phyloP scores from a whole-genome alignment of 2,329 filamentous ascomycete genomes.

The Colletotrichum camelliae region DNA sequence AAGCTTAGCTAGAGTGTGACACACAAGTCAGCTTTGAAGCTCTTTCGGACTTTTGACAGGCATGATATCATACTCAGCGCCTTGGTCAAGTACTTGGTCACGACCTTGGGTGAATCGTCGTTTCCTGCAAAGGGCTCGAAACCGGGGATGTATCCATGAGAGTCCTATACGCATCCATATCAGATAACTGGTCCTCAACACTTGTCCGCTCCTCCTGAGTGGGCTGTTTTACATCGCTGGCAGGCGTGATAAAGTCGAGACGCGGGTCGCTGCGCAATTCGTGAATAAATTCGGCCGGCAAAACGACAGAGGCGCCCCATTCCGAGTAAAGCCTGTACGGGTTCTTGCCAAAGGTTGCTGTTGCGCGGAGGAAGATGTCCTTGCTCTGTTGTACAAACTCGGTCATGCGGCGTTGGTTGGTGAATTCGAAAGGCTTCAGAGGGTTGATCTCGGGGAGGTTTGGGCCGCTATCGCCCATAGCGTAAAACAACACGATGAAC shows the following conservation, averaged over 20 bases:
- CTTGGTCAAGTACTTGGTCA: constrained; percentile 3
- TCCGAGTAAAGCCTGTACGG: neutral
- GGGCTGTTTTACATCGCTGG: neutral
- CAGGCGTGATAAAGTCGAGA: neutral
- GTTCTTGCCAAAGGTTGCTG: neutral
- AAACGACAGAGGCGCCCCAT: neutral
- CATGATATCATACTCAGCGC: neutral
- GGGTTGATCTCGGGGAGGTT: neutral
- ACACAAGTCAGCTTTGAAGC: neutral
- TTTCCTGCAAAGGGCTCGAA: neutral
- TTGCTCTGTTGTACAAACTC: neutral
- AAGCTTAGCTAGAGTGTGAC: neutral
- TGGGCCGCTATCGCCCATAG: neutral
- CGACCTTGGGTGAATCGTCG: neutral
- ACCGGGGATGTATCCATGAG: neutral
- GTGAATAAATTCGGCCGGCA: neutral
- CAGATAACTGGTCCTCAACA: neutral
- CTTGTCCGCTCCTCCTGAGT: neutral
- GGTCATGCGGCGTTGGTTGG: neutral
- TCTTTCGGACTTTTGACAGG: neutral
- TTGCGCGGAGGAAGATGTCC: neutral
- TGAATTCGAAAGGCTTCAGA: neutral
- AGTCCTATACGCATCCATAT: neutral
- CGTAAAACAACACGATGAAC: neutral
- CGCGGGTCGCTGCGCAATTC: neutral